A percentile compares a stretch with the other conserved stretches of the same genome.
phyloP scores from a whole-genome alignment of 345 rosid species.

The Psidium friedrichsthalianum region DNA sequence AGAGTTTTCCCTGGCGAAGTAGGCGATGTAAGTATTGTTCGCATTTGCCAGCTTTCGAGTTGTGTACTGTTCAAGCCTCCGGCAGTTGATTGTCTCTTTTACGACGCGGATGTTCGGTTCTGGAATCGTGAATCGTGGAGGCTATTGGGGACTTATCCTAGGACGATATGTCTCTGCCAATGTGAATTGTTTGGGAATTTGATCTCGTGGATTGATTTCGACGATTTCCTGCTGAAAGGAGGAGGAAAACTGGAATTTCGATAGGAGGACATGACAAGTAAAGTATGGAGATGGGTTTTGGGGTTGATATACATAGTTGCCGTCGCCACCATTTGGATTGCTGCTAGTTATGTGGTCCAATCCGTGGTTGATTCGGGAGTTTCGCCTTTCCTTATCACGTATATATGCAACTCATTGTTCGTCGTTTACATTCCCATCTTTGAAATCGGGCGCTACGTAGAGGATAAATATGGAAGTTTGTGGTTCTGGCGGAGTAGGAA shows the following conservation, averaged over 20 bases:
- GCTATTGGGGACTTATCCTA: not conserved
- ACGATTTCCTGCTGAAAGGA: not conserved
- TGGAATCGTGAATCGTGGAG: not conserved
- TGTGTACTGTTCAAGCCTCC: not conserved
- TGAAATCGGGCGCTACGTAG: slow-evolving; percentile 58
- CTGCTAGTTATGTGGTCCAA: slow-evolving; percentile 92
- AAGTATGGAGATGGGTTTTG: slow-evolving; percentile 65
- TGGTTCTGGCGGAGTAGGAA: slow-evolving; percentile 48
- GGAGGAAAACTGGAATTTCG: not conserved
- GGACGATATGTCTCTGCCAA: not conserved
- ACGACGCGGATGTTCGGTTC: not conserved
- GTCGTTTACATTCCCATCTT: slow-evolving; percentile 69
- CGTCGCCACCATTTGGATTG: slow-evolving; percentile 88
- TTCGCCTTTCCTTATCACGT: slow-evolving; percentile 83
- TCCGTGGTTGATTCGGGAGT: slow-evolving; percentile 86
- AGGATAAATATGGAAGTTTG: slow-evolving; percentile 57
- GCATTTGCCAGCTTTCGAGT: not conserved
- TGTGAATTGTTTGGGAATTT: not conserved
- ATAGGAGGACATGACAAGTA: slow-evolving; percentile 29
- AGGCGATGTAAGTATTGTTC: not conserved
- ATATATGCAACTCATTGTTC: slow-evolving; percentile 89
- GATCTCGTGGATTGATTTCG: not conserved
- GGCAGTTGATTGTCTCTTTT: not conserved
- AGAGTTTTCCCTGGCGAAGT: not conserved
- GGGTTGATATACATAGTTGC: slow-evolving; percentile 70